These are phyloP conservation scores for Cordyceps cicadae DNA, from an alignment of 2,329 filamentous ascomycete species.

Conservation along the genomic window DNA sequence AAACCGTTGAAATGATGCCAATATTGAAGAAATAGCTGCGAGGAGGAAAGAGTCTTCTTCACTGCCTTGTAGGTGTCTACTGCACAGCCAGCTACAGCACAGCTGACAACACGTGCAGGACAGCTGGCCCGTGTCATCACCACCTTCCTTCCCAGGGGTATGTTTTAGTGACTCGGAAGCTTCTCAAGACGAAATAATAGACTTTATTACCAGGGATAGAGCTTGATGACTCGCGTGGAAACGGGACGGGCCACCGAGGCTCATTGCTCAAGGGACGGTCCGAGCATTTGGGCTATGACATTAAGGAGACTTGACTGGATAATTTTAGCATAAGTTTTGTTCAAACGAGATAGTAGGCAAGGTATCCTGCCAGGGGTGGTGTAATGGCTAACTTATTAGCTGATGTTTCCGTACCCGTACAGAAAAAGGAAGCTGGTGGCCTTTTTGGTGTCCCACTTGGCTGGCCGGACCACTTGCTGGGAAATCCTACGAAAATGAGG, in stretches of 20 bases:
- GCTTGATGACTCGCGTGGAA: slow-evolving; percentile 8
- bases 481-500: slow-evolving; percentile 5
- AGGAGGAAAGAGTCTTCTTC: not conserved
- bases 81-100: not conserved
- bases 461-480: not conserved
- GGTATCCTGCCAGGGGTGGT: not conserved
- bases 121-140: not conserved
- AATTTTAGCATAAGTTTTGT: not conserved
- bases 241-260: slow-evolving; percentile 8
- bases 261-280: slow-evolving; percentile 10
- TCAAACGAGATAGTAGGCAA: no score
- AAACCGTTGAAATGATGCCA: not conserved
- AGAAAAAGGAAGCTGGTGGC: slow-evolving; percentile 3
- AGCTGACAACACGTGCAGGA: not conserved
- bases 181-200: not conserved
- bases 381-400: not conserved
- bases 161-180: not conserved
- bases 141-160: not conserved
- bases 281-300: slow-evolving; percentile 8
- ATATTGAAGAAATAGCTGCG: not conserved
- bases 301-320: not conserved
- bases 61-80: not conserved
- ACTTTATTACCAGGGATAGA: not conserved
- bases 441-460: not conserved
- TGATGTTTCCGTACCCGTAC: not conserved